These are phyloP conservation scores for Alternaria metachromatica DNA, from an alignment of 2,329 filamentous ascomycete species.

Conservation along the genomic window DNA sequence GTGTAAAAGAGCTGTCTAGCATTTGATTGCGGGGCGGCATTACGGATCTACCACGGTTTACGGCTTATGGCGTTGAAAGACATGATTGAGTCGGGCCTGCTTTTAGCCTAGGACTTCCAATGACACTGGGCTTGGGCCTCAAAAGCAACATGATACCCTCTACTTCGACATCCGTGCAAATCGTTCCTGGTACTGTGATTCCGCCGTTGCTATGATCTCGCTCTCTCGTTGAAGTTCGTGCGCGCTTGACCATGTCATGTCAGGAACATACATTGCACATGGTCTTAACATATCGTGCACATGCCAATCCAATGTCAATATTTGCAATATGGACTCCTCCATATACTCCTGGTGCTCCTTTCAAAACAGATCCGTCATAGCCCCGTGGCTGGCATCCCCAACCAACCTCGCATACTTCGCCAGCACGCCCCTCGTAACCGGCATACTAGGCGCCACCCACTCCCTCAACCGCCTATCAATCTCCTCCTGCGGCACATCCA, in stretches of 20 bases:
- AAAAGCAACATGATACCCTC: conserved; percentile 40
- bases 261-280: not conserved
- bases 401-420: conserved; percentile 91
- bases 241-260: not conserved
- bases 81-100: conserved; percentile 36
- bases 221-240: not conserved
- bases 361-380: conserved; percentile 80
- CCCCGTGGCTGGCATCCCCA: conserved; percentile 88
- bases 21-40: conserved; percentile 34
- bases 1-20: conserved; percentile 28
- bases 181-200: not conserved
- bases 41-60: conserved; percentile 40
- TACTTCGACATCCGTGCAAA: too few species aligned
- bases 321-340: not conserved
- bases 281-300: not conserved
- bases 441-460: conserved; percentile 75
- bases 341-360: too few species aligned
- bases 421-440: conserved; percentile 80
- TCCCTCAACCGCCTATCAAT: conserved; percentile 66
- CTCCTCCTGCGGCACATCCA: conserved; percentile 76
- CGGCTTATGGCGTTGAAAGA: conserved; percentile 47
- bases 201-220: not conserved
- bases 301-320: not conserved
- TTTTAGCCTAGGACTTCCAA: conserved; percentile 44
- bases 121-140: conserved; percentile 41